Conservation (phyloP, 202 grass and related monocot species). For the Panicum virgatum region DNA sequence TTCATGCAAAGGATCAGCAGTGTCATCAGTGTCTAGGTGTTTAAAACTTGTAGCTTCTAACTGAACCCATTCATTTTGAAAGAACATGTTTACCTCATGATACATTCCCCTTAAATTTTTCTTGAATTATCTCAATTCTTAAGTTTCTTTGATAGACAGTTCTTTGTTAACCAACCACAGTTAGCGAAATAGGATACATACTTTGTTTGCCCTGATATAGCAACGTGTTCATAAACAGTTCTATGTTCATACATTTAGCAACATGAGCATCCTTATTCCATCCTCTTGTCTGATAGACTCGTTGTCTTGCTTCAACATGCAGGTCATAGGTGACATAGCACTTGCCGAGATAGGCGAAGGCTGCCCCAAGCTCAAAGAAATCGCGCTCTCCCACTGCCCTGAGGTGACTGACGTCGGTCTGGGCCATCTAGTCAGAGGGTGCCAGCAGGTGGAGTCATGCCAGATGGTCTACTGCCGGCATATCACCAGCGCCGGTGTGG, state of each 20-base stretch:
- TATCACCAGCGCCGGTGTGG: slow-evolving; percentile 65
- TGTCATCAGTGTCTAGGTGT: background rate
- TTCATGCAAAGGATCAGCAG: background rate
- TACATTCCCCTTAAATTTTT: slow-evolving; percentile 14
- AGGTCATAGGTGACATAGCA: slow-evolving; percentile 71
- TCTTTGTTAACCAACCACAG: background rate
- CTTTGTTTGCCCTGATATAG: no score
- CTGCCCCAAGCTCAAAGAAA: slow-evolving; percentile 63
- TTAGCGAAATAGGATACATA: background rate
- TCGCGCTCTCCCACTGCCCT: slow-evolving; percentile 64
- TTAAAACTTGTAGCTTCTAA: background rate
- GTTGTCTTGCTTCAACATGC: background rate
- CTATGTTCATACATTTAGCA: background rate
- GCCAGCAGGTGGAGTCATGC: slow-evolving; percentile 54
- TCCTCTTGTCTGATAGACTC: slow-evolving; percentile 9
- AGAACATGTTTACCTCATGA: background rate
- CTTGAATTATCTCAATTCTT: background rate
- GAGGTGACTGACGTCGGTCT: slow-evolving; percentile 76
- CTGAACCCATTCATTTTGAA: background rate
- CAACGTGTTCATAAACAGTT: no score
- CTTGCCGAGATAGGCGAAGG: slow-evolving; percentile 73
- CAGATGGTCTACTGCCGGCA: slow-evolving; percentile 74
- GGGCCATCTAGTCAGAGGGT: slow-evolving; percentile 64
- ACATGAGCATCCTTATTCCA: background rate
- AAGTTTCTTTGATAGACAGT: background rate